These are phyloP conservation scores for Balamuthia mandrillaris DNA, from an alignment of 208 protist species.

Conservation along the genomic window DNA sequence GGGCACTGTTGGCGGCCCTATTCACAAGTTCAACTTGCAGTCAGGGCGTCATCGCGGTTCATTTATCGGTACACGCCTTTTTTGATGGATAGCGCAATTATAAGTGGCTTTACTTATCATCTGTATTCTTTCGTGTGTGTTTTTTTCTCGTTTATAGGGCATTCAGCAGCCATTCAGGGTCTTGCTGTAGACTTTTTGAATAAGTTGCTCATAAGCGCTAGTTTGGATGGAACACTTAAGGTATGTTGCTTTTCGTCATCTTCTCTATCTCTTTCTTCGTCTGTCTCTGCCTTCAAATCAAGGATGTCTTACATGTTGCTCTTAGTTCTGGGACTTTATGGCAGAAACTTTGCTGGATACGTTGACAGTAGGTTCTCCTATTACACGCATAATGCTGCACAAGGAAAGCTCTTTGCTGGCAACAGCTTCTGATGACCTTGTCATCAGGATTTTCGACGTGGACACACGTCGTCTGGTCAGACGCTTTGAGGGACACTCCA, in stretches of 20 bases:
- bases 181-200: conserved; percentile 47
- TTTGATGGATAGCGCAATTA: neutral
- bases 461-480: conserved; percentile 41
- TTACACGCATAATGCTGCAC: conserved; percentile 27
- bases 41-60: neutral
- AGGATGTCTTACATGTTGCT: too few species aligned
- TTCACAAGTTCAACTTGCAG: conserved; percentile 54
- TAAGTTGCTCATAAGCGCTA: conserved; percentile 3
- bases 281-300: neutral
- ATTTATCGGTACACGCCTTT: too few species aligned
- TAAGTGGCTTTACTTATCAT: neutral
- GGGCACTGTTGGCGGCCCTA: neutral
- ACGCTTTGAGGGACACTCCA: conserved; percentile 30
- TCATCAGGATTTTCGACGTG: conserved; percentile 48
- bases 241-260: neutral
- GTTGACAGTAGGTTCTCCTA: neutral
- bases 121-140: neutral
- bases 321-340: conserved; percentile 42
- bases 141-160: neutral
- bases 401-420: conserved; percentile 29
- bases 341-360: neutral
- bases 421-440: conserved; percentile 19
- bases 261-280: neutral
- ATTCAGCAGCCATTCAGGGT: neutral
- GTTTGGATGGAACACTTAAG: conserved; percentile 24